These are phyloP conservation scores for Dryas drummondii DNA, from an alignment of 306 rosid genomes.

Conservation along the genomic window DNA sequence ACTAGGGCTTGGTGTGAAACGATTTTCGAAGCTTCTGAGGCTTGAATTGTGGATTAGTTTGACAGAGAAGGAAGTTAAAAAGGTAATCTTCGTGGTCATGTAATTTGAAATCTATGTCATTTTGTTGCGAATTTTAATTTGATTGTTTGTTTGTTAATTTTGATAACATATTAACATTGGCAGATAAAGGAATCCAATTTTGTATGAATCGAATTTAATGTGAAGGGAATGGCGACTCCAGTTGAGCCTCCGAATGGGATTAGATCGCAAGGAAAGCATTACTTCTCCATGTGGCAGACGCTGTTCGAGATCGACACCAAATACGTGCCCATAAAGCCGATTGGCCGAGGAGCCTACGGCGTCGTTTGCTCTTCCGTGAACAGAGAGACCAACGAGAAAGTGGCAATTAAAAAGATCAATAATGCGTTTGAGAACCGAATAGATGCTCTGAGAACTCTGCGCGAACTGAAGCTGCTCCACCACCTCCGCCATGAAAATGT, in stretches of 20 bases:
- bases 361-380: constrained; percentile 87
- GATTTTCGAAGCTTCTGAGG: no score
- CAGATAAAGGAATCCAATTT: background rate
- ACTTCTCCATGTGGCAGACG: constrained; percentile 89
- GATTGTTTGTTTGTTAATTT: background rate
- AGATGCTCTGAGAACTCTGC: constrained; percentile 82
- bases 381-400: constrained; percentile 74
- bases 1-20: background rate
- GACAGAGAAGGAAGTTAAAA: background rate
- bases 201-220: background rate
- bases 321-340: constrained; percentile 88
- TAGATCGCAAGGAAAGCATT: constrained; percentile 66
- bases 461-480: constrained; percentile 83
- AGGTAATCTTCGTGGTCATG: background rate
- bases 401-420: constrained; percentile 83
- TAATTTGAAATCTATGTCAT: background rate
- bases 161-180: background rate
- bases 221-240: constrained; percentile 76
- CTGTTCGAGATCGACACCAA: constrained; percentile 86
- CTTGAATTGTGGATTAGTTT: background rate
- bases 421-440: constrained; percentile 81
- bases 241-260: constrained; percentile 95
- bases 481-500: constrained; percentile 85
- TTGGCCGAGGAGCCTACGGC: constrained; percentile 92
- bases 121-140: background rate